Evolutionary conservation across 2,329 filamentous ascomycete genomes (phyloP).

Genomic region (Phoma sp.): DNA sequence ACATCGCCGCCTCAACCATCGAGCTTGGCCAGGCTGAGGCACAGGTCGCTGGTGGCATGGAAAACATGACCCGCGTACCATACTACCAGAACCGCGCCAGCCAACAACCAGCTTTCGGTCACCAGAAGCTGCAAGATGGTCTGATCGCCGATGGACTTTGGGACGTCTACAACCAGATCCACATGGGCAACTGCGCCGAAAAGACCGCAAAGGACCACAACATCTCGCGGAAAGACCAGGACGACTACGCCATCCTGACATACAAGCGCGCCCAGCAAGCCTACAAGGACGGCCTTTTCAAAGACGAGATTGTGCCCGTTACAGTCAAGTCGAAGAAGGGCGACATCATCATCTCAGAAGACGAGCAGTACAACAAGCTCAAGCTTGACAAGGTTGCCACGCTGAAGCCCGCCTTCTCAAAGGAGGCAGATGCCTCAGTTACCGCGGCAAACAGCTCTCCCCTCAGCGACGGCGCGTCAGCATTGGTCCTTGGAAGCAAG

Average conservation of each 20-base stretch:
- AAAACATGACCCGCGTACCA: slow-evolving; percentile 94
- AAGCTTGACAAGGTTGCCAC: slow-evolving; percentile 86
- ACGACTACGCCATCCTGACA: slow-evolving; percentile 86
- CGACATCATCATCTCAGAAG: slow-evolving; percentile 74
- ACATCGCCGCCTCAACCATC: slow-evolving; percentile 90
- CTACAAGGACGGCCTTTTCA: slow-evolving; percentile 83
- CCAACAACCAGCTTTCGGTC: slow-evolving; percentile 82
- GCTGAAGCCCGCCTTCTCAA: slow-evolving; percentile 90
- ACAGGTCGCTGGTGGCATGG: slow-evolving; percentile 94
- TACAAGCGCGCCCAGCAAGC: slow-evolving; percentile 91
- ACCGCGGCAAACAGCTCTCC: slow-evolving; percentile 95
- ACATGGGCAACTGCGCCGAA: slow-evolving; percentile 98
- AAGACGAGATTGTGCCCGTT: slow-evolving; percentile 88
- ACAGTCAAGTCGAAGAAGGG: slow-evolving; percentile 86
- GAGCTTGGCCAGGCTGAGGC: slow-evolving; percentile 89
- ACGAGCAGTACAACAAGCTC: slow-evolving; percentile 88
- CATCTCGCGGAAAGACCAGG: slow-evolving; percentile 85
- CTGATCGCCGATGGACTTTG: slow-evolving; percentile 93
- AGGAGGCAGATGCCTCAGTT: slow-evolving; percentile 87
- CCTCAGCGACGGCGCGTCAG: slow-evolving; percentile 93
- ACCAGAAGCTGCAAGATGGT: slow-evolving; percentile 88
- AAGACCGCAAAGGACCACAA: slow-evolving; percentile 88
- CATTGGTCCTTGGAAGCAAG: slow-evolving; percentile 83
- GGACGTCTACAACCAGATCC: slow-evolving; percentile 95
- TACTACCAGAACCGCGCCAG: slow-evolving; percentile 88